phyloP scores from a whole-genome alignment of 2,329 filamentous ascomycete genomes.

The Karstenula rhodostoma region DNA sequence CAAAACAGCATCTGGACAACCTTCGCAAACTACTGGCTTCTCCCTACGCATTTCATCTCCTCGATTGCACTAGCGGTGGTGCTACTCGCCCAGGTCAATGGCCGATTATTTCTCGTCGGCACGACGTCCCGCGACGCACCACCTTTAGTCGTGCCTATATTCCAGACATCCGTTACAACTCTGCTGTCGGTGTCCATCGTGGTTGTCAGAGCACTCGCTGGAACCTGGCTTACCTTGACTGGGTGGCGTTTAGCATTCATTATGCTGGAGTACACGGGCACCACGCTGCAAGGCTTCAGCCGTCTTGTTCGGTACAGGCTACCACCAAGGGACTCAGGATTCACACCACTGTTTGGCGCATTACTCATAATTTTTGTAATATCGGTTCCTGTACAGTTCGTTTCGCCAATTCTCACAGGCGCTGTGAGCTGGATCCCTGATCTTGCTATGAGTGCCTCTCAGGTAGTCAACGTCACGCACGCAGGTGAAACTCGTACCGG shows the following conservation, averaged over 20 bases:
- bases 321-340: neutral
- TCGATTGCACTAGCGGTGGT: neutral
- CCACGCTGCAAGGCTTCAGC: neutral
- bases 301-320: neutral
- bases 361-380: too few relatives aligned
- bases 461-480: too few relatives aligned
- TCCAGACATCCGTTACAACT: neutral
- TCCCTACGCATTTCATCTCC: neutral
- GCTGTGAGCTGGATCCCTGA: too few relatives aligned
- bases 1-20: too few relatives aligned
- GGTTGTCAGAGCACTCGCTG: neutral
- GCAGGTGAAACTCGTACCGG: too few relatives aligned
- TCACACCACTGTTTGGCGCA: too few relatives aligned
- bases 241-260: neutral
- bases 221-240: neutral
- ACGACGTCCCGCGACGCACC: neutral
- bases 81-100: neutral
- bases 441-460: too few relatives aligned
- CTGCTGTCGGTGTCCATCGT: neutral
- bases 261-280: neutral
- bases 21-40: neutral
- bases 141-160: neutral
- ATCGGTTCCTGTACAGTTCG: too few relatives aligned
- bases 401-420: too few relatives aligned
- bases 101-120: neutral